phyloP scores from a whole-genome alignment of 2,329 filamentous ascomycete species.

The Fusarium annulatum region DNA sequence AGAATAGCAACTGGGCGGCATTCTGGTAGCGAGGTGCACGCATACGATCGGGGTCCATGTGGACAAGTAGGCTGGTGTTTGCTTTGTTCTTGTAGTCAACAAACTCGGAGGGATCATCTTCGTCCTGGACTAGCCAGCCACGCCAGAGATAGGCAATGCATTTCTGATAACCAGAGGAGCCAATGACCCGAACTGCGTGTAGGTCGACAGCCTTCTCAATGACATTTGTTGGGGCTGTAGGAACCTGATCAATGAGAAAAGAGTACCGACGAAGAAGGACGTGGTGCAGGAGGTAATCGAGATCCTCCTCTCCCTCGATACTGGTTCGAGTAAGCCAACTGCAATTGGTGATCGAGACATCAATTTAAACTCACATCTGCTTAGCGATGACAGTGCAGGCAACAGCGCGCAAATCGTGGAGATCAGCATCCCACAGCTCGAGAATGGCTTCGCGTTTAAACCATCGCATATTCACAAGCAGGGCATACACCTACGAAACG shows the following conservation, averaged over 20 bases:
- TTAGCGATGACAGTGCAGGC: constrained; percentile 96
- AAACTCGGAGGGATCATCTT: constrained; percentile 89
- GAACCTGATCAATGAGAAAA: constrained; percentile 76
- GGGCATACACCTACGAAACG: constrained; percentile 69
- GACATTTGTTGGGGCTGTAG: constrained; percentile 83
- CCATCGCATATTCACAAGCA: constrained; percentile 77
- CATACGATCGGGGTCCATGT: constrained; percentile 96
- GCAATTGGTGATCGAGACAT: neutral
- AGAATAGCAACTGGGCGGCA: constrained; percentile 84
- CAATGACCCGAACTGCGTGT: constrained; percentile 88
- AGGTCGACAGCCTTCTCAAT: constrained; percentile 94
- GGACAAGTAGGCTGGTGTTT: constrained; percentile 79
- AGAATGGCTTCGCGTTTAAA: constrained; percentile 81
- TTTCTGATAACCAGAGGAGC: constrained; percentile 94
- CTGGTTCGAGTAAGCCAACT: constrained; percentile 53
- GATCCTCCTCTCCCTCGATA: constrained; percentile 87
- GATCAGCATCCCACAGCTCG: constrained; percentile 92
- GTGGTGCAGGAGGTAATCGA: constrained; percentile 80
- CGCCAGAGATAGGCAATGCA: constrained; percentile 93
- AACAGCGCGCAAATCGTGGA: constrained; percentile 80
- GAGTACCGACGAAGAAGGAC: constrained; percentile 91
- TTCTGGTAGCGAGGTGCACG: constrained; percentile 94
- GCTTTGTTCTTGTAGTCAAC: constrained; percentile 87
- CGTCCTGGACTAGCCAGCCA: constrained; percentile 97
- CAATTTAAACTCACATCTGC: constrained; percentile 61